These are phyloP conservation scores for Aegilops longissima DNA, from an alignment of 176 grass and related monocot species.

Conservation along the genomic window DNA sequence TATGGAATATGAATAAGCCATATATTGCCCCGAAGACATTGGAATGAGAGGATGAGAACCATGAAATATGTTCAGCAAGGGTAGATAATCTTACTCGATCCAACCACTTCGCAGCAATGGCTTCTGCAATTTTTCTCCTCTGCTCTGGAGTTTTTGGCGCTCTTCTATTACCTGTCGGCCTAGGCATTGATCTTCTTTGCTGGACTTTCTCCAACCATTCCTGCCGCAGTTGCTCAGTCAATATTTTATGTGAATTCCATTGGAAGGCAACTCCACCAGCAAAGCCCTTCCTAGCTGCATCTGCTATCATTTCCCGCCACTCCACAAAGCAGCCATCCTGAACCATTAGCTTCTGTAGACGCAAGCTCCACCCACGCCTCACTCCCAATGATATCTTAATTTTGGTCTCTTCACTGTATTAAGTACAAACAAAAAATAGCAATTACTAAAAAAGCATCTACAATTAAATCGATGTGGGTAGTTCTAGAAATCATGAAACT, in stretches of 20 bases:
- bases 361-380: slow-evolving; percentile 63
- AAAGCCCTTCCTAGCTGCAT: slow-evolving; percentile 60
- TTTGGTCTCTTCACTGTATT: slow-evolving; percentile 69
- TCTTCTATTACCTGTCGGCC: slow-evolving; percentile 50
- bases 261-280: slow-evolving; percentile 62
- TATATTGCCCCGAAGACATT: background rate
- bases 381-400: slow-evolving; percentile 74
- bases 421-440: slow-evolving; percentile 26
- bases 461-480: background rate
- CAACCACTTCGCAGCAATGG: slow-evolving; percentile 86
- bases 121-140: slow-evolving; percentile 85
- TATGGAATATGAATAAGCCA: slow-evolving; percentile 10
- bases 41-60: background rate
- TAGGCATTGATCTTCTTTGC: slow-evolving; percentile 56
- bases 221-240: slow-evolving; percentile 58
- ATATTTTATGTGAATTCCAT: slow-evolving; percentile 85
- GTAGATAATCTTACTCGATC: slow-evolving; percentile 55
- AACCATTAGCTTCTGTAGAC: slow-evolving; percentile 55
- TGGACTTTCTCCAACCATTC: slow-evolving; percentile 57
- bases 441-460: slow-evolving; percentile 30
- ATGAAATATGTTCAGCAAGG: background rate
- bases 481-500: background rate
- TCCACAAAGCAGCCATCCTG: slow-evolving; percentile 76
- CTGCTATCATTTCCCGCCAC: slow-evolving; percentile 80
- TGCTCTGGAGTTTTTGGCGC: slow-evolving; percentile 82